Percentiles rank a stretch among this genome's conserved stretches.
Conservation (phyloP, 345 rosid species). For the Euclidium syriacum region DNA sequence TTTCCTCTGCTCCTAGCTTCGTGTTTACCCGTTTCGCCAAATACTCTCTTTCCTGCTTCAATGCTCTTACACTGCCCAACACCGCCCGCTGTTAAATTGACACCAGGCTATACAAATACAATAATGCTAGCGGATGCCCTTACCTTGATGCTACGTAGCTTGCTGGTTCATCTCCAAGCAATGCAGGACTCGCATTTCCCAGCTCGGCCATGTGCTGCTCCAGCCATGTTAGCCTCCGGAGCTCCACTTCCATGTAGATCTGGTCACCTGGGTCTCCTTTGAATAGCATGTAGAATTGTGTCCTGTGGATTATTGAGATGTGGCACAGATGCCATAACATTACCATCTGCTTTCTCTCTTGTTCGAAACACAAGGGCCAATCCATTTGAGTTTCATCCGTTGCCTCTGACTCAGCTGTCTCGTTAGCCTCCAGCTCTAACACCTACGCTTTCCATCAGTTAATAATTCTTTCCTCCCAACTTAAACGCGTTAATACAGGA, state of each 20-base stretch:
- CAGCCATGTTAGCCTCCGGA: slow-evolving; percentile 76
- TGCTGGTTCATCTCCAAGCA: slow-evolving; percentile 90
- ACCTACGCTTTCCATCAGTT: too few relatives aligned
- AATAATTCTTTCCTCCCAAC: too few relatives aligned
- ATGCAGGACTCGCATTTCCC: slow-evolving; percentile 95
- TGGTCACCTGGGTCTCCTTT: slow-evolving; percentile 78
- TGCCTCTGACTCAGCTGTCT: slow-evolving; percentile 38
- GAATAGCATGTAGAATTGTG: slow-evolving; percentile 80
- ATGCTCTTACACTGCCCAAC: slow-evolving; percentile 65
- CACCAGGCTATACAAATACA: too few relatives aligned
- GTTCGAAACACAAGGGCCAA: slow-evolving; percentile 69
- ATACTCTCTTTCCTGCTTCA: slow-evolving; percentile 84
- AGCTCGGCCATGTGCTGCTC: slow-evolving; percentile 92
- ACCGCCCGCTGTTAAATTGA: too few relatives aligned
- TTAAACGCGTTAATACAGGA: too few relatives aligned
- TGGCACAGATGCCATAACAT: slow-evolving; percentile 99
- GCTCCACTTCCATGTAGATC: slow-evolving; percentile 93
- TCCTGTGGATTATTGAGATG: slow-evolving; percentile 81
- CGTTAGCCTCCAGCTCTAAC: slow-evolving; percentile 72
- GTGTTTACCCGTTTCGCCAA: slow-evolving; percentile 76
- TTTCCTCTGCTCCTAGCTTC: slow-evolving; percentile 68
- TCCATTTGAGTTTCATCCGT: slow-evolving; percentile 52
- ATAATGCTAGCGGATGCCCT: too few relatives aligned
- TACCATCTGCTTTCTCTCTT: slow-evolving; percentile 77
- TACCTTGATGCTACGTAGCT: slow-evolving; percentile 85